These are phyloP conservation scores for Ustilago bromivora DNA, from an alignment of 1,284 basidiomycete species.

Conservation along the genomic window DNA sequence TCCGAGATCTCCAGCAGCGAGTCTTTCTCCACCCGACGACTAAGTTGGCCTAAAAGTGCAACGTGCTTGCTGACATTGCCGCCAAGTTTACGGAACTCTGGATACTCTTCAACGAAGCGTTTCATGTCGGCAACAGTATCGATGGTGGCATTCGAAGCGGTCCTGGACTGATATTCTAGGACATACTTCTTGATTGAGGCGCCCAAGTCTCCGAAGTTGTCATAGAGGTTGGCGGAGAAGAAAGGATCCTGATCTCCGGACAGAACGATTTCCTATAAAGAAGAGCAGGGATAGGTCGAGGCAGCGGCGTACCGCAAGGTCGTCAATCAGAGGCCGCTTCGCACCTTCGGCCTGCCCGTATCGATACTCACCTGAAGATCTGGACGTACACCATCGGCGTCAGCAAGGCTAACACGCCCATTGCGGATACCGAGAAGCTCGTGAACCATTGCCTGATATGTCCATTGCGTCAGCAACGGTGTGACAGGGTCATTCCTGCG, in stretches of 20 bases:
- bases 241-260: slow-evolving; percentile 93
- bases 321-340: background rate
- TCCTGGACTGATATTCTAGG: slow-evolving; percentile 85
- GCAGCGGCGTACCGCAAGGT: background rate
- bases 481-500: slow-evolving; percentile 97
- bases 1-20: slow-evolving; percentile 85
- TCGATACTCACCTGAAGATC: slow-evolving; percentile 78
- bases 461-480: slow-evolving; percentile 97
- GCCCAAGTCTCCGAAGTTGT: slow-evolving; percentile 97
- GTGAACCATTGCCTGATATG: slow-evolving; percentile 99
- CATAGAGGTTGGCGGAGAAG: slow-evolving; percentile 89
- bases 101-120: slow-evolving; percentile 94
- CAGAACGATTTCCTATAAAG: slow-evolving; percentile 86
- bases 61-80: slow-evolving; percentile 99
- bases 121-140: slow-evolving; percentile 87
- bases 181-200: slow-evolving; percentile 93
- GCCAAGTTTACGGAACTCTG: slow-evolving; percentile 93
- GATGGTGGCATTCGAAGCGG: slow-evolving; percentile 83
- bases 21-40: slow-evolving; percentile 85
- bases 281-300: background rate
- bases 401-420: slow-evolving; percentile 85
- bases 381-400: slow-evolving; percentile 86
- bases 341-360: background rate
- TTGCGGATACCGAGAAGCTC: slow-evolving; percentile 94
- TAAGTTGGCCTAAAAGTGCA: slow-evolving; percentile 93